Base-by-base conservation (phyloP, 1,139 yeast genomes). In the Geotrichum bryndzae region DNA sequence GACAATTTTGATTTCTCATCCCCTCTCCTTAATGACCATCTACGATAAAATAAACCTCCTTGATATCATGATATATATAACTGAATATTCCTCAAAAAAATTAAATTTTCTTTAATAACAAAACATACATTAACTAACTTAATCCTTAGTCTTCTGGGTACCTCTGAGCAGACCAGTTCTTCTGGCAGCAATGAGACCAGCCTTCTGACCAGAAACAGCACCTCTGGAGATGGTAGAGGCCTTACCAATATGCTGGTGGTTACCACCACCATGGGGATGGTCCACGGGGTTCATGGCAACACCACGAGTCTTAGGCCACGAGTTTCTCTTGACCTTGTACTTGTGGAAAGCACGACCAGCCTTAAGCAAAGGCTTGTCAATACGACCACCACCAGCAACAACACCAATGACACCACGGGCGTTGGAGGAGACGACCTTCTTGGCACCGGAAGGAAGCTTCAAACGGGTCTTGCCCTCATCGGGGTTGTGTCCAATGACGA, bases 181-280 rank as follows among this genome's bases (percentile, higher is more conserved):
- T 90, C 99, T 92, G 81, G 99, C 99, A 78, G 99, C 99, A 80
- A 95, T 95, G 80, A 94, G 92, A 94, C 99, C 99, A 81, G 96
- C 97, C 96, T 94, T 94, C 86, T 94, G 99, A 91, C 99, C 99
- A 77, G 99, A 84, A 81, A 94, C 99, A 76, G 99, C 98, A 82
- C 96, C 96, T 89, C 99, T 91, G 75, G 97, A 88, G 78, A 94
- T 94, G 79, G 99, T 94, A 77, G 99, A 94, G 79, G 99, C 99
- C 88, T 94, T 94, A 92, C 99, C 98, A 87, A 94, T 94, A 82
- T 94, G 99, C 87, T 94, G 99, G 84, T 94, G 99, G 97, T 94
- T 94, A 94, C 99, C 99, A 92, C 99, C 99, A 89, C 99, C 99
- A 82, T 92, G 98, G 81, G 98, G 98, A 86, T 92, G 98, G 82